Conservation (phyloP, 495 filamentous ascomycete genomes). For the Astrocystis sublimbata region DNA sequence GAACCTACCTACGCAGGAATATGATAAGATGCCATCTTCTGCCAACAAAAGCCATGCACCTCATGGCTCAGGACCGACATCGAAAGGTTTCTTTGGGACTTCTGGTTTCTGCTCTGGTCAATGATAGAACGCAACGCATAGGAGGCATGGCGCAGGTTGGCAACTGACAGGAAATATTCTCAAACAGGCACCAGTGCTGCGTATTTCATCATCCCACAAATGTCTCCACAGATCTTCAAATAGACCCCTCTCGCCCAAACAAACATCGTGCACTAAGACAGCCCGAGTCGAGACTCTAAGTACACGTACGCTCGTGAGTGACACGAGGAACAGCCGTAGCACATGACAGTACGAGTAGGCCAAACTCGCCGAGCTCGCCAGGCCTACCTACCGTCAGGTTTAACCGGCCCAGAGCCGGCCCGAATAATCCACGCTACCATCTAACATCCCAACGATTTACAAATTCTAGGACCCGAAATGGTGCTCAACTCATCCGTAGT, state of each 20-base stretch:
- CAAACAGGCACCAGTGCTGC: background rate
- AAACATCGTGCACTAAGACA: background rate
- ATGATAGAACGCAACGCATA: no score
- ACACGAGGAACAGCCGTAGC: background rate
- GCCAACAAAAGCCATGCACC: no score
- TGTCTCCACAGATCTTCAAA: constrained; percentile 12
- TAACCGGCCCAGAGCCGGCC: constrained; percentile 14
- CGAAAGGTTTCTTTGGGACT: background rate
- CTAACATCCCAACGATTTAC: constrained; percentile 7
- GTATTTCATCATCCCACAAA: background rate
- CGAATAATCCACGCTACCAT: constrained; percentile 4
- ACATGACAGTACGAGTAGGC: background rate
- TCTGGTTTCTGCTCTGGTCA: no score
- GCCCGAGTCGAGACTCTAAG: background rate
- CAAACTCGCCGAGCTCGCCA: no score
- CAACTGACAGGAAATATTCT: no score
- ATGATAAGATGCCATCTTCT: background rate
- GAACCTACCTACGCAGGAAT: no score
- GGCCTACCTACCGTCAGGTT: background rate
- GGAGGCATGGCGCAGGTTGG: no score
- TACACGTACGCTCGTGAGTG: background rate
- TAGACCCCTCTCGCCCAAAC: constrained; percentile 8
- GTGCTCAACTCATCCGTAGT: background rate
- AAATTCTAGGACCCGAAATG: background rate
- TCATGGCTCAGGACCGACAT: background rate